Conservation (phyloP, 441 rosid species). For the Populus hybrid region DNA sequence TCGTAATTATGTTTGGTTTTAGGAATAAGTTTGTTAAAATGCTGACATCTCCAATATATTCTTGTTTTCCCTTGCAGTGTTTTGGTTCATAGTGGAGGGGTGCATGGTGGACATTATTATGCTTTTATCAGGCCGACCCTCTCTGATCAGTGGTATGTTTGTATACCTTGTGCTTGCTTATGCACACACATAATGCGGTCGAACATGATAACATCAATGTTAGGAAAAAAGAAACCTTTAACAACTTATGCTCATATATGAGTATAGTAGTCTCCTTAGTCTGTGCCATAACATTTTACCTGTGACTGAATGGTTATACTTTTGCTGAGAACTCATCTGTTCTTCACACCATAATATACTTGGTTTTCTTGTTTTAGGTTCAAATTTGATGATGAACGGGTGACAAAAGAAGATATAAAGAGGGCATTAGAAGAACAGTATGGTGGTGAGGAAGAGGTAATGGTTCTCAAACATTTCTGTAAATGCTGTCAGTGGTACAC, state of each 20-base stretch:
- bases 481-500: slow-evolving; percentile 1
- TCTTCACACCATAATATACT: neutral
- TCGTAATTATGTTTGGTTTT: neutral
- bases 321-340: neutral
- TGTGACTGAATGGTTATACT: neutral
- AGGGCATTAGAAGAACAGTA: slow-evolving; percentile 97
- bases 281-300: neutral
- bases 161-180: slow-evolving; percentile 3
- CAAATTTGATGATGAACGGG: slow-evolving; percentile 97
- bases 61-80: slow-evolving; percentile 47
- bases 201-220: neutral
- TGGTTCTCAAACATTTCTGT: slow-evolving; percentile 7
- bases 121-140: slow-evolving; percentile 90
- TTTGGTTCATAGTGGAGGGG: slow-evolving; percentile 90
- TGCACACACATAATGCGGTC: neutral
- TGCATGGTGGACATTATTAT: slow-evolving; percentile 92
- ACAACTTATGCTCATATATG: neutral
- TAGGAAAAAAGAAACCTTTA: neutral
- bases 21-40: neutral
- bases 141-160: slow-evolving; percentile 73
- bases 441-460: slow-evolving; percentile 99
- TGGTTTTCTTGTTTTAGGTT: slow-evolving; percentile 43
- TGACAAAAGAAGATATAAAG: slow-evolving; percentile 88
- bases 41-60: slow-evolving; percentile 15
- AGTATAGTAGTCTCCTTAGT: neutral